Conservation (phyloP, 352 stramenopile species). For the Stramenopiles sp. region DNA sequence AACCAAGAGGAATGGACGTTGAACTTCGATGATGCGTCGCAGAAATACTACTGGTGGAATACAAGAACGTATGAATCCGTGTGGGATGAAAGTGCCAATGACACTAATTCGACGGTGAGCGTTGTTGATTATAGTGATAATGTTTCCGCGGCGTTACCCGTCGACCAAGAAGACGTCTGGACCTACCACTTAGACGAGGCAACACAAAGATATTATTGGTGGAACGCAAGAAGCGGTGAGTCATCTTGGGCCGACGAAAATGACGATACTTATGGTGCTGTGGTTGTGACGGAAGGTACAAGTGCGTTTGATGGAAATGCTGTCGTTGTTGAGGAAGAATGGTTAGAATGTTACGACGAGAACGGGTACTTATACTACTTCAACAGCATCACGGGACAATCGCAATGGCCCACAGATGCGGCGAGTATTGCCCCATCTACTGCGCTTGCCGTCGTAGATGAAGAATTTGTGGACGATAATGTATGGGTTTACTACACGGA, state of each 20-base stretch:
- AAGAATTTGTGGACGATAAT: background rate
- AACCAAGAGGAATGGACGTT: background rate
- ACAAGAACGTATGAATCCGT: background rate
- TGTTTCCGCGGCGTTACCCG: background rate
- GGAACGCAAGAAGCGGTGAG: background rate
- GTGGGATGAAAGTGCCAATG: background rate
- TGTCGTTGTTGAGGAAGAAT: too few species aligned
- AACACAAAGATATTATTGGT: background rate
- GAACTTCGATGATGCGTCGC: background rate
- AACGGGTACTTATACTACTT: background rate
- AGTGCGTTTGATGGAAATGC: background rate
- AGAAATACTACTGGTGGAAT: background rate
- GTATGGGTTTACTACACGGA: background rate
- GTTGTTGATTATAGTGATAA: background rate
- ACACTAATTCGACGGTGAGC: background rate
- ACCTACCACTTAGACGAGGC: background rate
- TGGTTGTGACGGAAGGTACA: background rate
- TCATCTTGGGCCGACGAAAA: background rate
- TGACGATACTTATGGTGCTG: background rate
- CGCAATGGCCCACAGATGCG: background rate
- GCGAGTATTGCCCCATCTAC: background rate
- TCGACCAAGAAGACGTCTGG: background rate
- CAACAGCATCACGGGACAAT: background rate
- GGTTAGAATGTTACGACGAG: background rate
- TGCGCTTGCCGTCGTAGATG: background rate